These are phyloP conservation scores for Aphanoascus verrucosus DNA, from an alignment of 2,329 filamentous ascomycete genomes.

Conservation along the genomic window DNA sequence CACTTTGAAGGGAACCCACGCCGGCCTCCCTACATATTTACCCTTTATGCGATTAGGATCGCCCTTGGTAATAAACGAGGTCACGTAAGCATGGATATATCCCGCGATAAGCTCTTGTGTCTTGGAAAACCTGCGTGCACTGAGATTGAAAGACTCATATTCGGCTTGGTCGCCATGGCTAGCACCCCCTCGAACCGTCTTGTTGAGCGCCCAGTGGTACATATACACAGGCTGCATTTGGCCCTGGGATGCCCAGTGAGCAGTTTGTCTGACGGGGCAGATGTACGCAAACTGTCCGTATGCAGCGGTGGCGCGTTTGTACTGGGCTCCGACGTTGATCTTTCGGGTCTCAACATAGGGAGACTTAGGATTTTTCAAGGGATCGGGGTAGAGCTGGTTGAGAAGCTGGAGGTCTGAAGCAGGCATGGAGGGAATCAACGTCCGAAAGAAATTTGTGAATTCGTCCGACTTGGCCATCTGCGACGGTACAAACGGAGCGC, in stretches of 20 bases:
- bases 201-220: conserved; percentile 46
- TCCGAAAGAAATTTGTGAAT: conserved; percentile 51
- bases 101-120: conserved; percentile 36
- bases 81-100: conserved; percentile 39
- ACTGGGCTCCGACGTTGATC: conserved; percentile 39
- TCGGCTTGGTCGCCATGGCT: conserved; percentile 41
- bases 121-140: conserved; percentile 27
- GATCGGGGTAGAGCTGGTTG: conserved; percentile 53
- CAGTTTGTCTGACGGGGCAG: conserved; percentile 40
- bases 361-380: conserved; percentile 32
- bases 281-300: conserved; percentile 44
- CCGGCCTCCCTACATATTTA: conserved; percentile 23
- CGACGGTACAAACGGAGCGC: conserved; percentile 51
- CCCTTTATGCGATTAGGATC: conserved; percentile 35
- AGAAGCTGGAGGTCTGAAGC: conserved; percentile 45
- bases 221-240: conserved; percentile 37
- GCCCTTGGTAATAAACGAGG: conserved; percentile 40
- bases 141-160: conserved; percentile 38
- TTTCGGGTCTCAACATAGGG: conserved; percentile 31
- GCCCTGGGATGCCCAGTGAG: conserved; percentile 26
- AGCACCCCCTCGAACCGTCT: conserved; percentile 36
- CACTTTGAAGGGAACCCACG: conserved; percentile 29
- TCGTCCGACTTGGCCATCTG: conserved; percentile 39
- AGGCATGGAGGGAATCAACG: conserved; percentile 49
- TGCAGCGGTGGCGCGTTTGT: conserved; percentile 41